A percentile compares a stretch with the other conserved stretches of the same genome.
These are phyloP conservation scores for Barbarea vulgaris DNA, from an alignment of 345 rosid genomes.

Conservation along the genomic window DNA sequence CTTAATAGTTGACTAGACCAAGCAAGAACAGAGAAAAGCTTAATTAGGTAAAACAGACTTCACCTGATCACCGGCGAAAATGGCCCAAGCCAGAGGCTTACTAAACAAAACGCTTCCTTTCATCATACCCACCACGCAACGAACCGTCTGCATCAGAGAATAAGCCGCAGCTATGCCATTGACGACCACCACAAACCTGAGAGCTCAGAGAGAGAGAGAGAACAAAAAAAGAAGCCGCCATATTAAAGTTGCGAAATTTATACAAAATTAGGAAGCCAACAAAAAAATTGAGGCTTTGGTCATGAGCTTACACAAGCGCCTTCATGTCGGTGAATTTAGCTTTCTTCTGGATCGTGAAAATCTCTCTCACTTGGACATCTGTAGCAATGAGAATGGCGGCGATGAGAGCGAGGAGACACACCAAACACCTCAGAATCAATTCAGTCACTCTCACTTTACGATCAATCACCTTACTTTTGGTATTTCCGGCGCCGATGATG, in stretches of 20 bases:
- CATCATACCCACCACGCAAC: slow-evolving; percentile 72
- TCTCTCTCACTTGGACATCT: slow-evolving; percentile 67
- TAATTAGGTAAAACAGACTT: neutral
- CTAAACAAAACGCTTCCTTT: slow-evolving; percentile 66
- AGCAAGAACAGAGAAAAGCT: slow-evolving; percentile 23
- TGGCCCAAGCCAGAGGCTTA: slow-evolving; percentile 87
- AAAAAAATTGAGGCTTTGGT: neutral
- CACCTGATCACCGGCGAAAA: slow-evolving; percentile 96
- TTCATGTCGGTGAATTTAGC: slow-evolving; percentile 90
- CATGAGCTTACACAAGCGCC: slow-evolving; percentile 79
- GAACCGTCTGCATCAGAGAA: slow-evolving; percentile 69
- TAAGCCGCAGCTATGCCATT: slow-evolving; percentile 75
- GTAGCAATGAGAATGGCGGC: slow-evolving; percentile 76
- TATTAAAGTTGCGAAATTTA: slow-evolving; percentile 6
- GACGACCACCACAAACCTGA: slow-evolving; percentile 81
- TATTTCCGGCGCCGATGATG: slow-evolving; percentile 56
- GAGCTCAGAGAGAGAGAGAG: slow-evolving; percentile 16
- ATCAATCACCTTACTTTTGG: slow-evolving; percentile 55
- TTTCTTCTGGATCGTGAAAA: slow-evolving; percentile 72
- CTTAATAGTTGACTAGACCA: neutral
- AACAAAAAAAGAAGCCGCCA: neutral
- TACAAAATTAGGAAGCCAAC: neutral
- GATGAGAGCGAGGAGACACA: slow-evolving; percentile 60
- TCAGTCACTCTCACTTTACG: slow-evolving; percentile 72
- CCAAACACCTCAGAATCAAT: slow-evolving; percentile 70